Base-by-base conservation (phyloP, 768 basidiomycete genomes). In the Xerocomellus amylosporus region DNA sequence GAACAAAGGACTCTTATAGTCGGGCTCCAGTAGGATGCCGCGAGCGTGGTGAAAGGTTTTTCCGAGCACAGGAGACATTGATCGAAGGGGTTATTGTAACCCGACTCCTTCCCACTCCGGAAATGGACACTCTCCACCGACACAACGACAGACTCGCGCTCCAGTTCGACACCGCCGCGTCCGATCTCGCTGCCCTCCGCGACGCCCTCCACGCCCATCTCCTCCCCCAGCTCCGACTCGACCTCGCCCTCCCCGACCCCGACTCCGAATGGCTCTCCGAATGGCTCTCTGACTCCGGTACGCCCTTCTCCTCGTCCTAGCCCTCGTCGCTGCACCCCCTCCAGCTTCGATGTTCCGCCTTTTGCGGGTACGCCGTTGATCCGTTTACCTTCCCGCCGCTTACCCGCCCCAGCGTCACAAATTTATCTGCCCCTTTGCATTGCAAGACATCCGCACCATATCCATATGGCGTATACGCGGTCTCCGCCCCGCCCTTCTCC, bases 231-330 rank as follows among this genome's bases (percentile, higher is more conserved):
- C n/a, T n/a, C n/a, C n/a, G n/a, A n/a, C n/a, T n/a, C n/a, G n/a
- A n/a, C n/a, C n/a, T n/a, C n/a, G n/a, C n/a, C n/a, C n/a, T n/a
- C n/a, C n/a, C n/a, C n/a, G n/a, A n/a, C n/a, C n/a, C n/a, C n/a
- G n/a, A n/a, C n/a, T n/a, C n/a, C n/a, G n/a, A n/a, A n/a, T n/a
- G n/a, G n/a, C n/a, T n/a, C n/a, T n/a, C n/a, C n/a, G n/a, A n/a
- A 65, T 90, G 86, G 86, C 69, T 88, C 31, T 71, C 75, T 30
- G 88, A 90, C 74, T 79, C 78, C 43, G 73, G 88, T 88, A 74
- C 64, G 82, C 75, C 20, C 45, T 14, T 39, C 17, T 15, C 22
- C n/a, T 22, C 28, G 22, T 22, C 7, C n/a, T 4, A 1, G 3
- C 24, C 20, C 10, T 28, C 24, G 20, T 46, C 19, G n/a, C 26